Base-by-base conservation (phyloP, 192 early-diverging fungal genomes). In the Linnemannia elongata region DNA sequence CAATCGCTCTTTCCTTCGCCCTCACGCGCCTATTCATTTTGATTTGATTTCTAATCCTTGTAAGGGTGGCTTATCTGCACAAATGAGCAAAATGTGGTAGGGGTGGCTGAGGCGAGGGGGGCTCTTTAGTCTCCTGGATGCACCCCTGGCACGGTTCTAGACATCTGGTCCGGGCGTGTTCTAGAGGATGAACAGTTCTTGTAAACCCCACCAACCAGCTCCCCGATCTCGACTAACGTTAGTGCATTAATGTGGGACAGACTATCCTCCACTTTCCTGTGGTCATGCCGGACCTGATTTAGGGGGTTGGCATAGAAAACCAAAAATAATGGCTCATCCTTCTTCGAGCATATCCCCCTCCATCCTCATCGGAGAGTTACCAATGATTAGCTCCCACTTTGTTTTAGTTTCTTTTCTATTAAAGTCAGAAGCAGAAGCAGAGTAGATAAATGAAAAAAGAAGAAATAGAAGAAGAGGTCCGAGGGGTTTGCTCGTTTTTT, bases 261-360 rank as follows among this genome's bases (percentile, higher is more conserved):
- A 27, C 55, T n/a, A 57, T 10, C 55, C 55, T 57, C 27, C 55
- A 4, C n/a, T 57, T 24, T 27, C 5, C 6, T 54, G 52, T 54
- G 52, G 22, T 54, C 52, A 54, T 54, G 52, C 52, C 52, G n/a
- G 55, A 60, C 55, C 55, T 30, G 60, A 66, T 66, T 66, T 66
- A 66, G 60, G 60, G 60, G 57, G 30, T 66, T 66, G 12, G 38
- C 38, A 39, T 6, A 33, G 15, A 27, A 33, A 33, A 30, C 13
- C 13, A 66, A 33, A 27, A 33, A 33, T 12, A 66, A 24, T 60
- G n/a, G 55, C n/a, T 60, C 49, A 52, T 52, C 47, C 47, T 52
- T 45, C 12, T 38, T 38, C 38, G 38, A 39, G 38, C 3, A 39
- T 22, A 52, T 52, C 20, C 4, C 49, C 0, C 49, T 2, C 17